These are phyloP conservation scores for Talaromyces funiculosus DNA, from an alignment of 2,329 filamentous ascomycete genomes.

Conservation along the genomic window DNA sequence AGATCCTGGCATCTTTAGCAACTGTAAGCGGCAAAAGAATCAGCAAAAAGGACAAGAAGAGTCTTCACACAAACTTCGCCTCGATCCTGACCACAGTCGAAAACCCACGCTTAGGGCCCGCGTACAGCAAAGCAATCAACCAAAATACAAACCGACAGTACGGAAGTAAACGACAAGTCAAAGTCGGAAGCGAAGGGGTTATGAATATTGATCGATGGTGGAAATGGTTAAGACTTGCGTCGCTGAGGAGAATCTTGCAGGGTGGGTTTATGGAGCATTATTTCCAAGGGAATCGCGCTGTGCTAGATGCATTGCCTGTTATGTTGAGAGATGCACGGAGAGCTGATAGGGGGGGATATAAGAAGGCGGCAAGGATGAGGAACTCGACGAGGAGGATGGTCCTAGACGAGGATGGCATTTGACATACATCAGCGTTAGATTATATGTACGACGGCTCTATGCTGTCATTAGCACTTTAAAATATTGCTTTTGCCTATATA, in stretches of 20 bases:
- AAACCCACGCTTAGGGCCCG: conserved; percentile 60
- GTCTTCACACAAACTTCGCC: conserved; percentile 59
- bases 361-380: conserved; percentile 11
- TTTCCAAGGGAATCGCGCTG: conserved; percentile 53
- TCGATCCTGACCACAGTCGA: conserved; percentile 63
- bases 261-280: conserved; percentile 60
- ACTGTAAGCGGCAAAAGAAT: conserved; percentile 57
- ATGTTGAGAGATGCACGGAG: conserved; percentile 29
- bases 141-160: conserved; percentile 55
- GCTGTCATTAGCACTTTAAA: background rate
- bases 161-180: conserved; percentile 58
- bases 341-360: conserved; percentile 21
- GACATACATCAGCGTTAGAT: background rate
- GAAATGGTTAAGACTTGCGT: conserved; percentile 61
- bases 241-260: conserved; percentile 55
- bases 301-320: conserved; percentile 54
- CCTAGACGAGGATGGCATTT: conserved; percentile 6
- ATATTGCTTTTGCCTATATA: background rate
- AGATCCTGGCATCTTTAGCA: conserved; percentile 55
- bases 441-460: background rate
- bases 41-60: conserved; percentile 61
- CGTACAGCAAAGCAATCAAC: conserved; percentile 60
- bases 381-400: conserved; percentile 11
- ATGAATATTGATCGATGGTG: conserved; percentile 68
- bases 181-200: conserved; percentile 51